Evolutionary conservation across 2,329 filamentous ascomycete species (phyloP).

Genomic region (Bipolaris victoriae): DNA sequence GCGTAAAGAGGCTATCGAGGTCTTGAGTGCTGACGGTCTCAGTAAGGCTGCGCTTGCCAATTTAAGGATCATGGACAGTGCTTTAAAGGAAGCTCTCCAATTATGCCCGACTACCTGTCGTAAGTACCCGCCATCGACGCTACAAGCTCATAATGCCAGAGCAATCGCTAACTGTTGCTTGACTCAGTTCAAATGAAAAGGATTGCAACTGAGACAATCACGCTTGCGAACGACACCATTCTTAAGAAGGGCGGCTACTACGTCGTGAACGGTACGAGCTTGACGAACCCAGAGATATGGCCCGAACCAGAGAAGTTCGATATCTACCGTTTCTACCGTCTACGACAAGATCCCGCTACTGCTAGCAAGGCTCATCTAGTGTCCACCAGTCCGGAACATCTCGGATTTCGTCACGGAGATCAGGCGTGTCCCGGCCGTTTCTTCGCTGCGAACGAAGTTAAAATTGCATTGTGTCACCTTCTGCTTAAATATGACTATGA

Average conservation of each 20-base stretch:
- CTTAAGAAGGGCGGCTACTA: not conserved
- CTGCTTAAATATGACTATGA: not conserved
- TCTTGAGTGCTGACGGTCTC: not conserved
- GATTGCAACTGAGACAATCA: not conserved
- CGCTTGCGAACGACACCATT: not conserved
- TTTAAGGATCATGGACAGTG: not conserved
- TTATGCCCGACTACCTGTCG: not conserved
- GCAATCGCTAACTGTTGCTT: too few species aligned
- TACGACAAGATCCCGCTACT: not conserved
- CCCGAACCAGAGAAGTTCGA: not conserved
- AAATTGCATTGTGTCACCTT: constrained; percentile 18
- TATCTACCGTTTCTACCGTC: not conserved
- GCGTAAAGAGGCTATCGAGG: not conserved
- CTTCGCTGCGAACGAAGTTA: constrained; percentile 28
- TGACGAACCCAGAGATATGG: not conserved
- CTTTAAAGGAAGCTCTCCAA: not conserved
- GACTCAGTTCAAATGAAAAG: not conserved
- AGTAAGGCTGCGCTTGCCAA: not conserved
- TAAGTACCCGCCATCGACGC: not conserved
- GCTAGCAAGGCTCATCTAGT: not conserved
- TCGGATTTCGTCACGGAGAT: too few species aligned
- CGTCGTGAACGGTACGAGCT: not conserved
- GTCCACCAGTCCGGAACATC: not conserved
- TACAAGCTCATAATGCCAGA: too few species aligned
- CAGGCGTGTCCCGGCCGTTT: constrained; percentile 12